Evolutionary conservation across 345 rosid genomes (phyloP).

Genomic region (Acer saccharum): DNA sequence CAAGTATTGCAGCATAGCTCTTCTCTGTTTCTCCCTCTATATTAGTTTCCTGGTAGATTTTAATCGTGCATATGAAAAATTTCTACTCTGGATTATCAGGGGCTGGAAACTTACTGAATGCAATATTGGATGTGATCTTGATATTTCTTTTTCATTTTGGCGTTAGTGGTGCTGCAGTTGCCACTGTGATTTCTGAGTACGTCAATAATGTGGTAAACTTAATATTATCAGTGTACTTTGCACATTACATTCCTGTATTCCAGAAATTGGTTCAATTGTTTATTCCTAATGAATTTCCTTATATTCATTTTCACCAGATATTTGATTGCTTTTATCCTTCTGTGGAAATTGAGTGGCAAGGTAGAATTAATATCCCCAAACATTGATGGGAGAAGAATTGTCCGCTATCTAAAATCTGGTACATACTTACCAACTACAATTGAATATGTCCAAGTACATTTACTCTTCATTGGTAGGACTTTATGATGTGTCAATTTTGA

Average conservation of each 20-base stretch:
- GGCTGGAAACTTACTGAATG: conserved; percentile 79
- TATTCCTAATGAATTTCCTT: conserved; percentile 14
- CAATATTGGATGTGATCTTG: conserved; percentile 72
- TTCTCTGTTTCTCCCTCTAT: conserved; percentile 6
- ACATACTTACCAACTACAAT: conserved; percentile 12
- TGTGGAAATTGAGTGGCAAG: conserved; percentile 77
- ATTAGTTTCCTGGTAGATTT: conserved; percentile 14
- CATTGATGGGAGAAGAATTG: conserved; percentile 56
- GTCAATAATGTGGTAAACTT: conserved; percentile 75
- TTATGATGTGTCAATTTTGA: background rate
- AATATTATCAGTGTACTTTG: conserved; percentile 22
- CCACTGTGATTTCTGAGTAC: conserved; percentile 98
- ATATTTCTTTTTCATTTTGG: conserved; percentile 76
- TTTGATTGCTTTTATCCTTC: conserved; percentile 78
- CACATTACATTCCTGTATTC: conserved; percentile 10
- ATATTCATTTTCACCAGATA: conserved; percentile 47
- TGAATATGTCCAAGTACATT: background rate
- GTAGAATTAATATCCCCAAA: conserved; percentile 69
- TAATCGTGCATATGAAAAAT: background rate
- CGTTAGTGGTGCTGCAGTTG: conserved; percentile 80
- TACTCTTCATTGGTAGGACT: background rate
- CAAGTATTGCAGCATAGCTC: conserved; percentile 46
- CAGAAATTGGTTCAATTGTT: background rate
- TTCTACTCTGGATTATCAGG: conserved; percentile 48
- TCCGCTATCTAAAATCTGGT: conserved; percentile 83